phyloP scores from a whole-genome alignment of 2,329 filamentous ascomycete species.

The Fusarium devonianum region DNA sequence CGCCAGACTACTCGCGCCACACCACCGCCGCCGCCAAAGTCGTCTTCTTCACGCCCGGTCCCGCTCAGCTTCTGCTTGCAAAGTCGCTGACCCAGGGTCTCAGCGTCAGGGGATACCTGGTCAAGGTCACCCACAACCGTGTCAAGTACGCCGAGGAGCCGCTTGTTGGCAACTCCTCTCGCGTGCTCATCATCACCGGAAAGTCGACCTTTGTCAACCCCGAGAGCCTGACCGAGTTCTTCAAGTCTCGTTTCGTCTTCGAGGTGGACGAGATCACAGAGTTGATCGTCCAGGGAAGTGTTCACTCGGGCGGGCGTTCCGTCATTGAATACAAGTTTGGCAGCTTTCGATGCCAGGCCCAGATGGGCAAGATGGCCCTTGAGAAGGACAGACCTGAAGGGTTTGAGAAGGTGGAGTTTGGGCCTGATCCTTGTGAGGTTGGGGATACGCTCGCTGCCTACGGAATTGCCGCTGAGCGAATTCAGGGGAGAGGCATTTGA shows the following conservation, averaged over 20 bases:
- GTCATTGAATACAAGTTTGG: conserved; percentile 62
- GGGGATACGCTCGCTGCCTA: conserved; percentile 45
- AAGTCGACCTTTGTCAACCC: conserved; percentile 54
- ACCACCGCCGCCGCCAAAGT: conserved; percentile 56
- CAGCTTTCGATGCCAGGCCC: conserved; percentile 62
- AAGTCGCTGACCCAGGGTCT: conserved; percentile 43
- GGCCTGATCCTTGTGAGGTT: conserved; percentile 49
- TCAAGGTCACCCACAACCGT: conserved; percentile 56
- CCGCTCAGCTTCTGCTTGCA: conserved; percentile 47
- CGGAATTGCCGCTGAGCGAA: conserved; percentile 44
- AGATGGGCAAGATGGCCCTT: conserved; percentile 54
- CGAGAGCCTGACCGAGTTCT: conserved; percentile 49
- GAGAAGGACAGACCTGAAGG: conserved; percentile 46
- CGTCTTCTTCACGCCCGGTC: conserved; percentile 54
- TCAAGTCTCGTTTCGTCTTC: conserved; percentile 53
- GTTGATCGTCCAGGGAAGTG: conserved; percentile 37
- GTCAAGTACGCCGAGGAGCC: conserved; percentile 51
- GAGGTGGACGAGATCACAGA: conserved; percentile 54
- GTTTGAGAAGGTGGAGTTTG: conserved; percentile 50
- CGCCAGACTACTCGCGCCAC: conserved; percentile 48
- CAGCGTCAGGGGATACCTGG: conserved; percentile 46
- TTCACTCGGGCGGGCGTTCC: conserved; percentile 31
- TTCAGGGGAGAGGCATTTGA: conserved; percentile 45
- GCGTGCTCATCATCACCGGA: conserved; percentile 61
- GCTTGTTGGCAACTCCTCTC: conserved; percentile 46